A percentile compares a stretch with the other conserved stretches of the same genome.
These are phyloP conservation scores for Trichoderma brevicompactum DNA, from an alignment of 2,329 filamentous ascomycete species.

Conservation along the genomic window DNA sequence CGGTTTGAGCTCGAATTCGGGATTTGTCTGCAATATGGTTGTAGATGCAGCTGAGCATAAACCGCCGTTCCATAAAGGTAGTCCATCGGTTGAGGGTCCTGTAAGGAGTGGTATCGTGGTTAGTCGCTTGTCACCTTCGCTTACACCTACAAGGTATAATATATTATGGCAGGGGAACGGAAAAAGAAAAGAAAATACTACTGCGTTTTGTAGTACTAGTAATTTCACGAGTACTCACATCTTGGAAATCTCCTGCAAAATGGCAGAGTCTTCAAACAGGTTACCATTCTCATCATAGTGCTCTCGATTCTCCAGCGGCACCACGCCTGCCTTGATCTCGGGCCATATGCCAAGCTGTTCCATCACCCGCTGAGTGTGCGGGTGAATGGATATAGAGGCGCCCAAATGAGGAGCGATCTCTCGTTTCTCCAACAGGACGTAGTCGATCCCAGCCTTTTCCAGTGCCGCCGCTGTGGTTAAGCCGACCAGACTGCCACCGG, in stretches of 20 bases:
- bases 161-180: background rate
- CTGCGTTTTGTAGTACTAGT: background rate
- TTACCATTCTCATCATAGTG: conserved; percentile 20
- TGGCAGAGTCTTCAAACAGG: conserved; percentile 12
- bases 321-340: background rate
- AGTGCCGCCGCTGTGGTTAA: conserved; percentile 38
- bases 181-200: background rate
- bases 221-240: conserved; percentile 8
- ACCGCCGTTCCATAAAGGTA: conserved; percentile 18
- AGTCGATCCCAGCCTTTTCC: conserved; percentile 38
- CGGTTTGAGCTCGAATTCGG: conserved; percentile 2
- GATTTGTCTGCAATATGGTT: conserved; percentile 22
- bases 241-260: conserved; percentile 16
- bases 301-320: conserved; percentile 5
- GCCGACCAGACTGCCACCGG: conserved; percentile 44
- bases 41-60: conserved; percentile 18
- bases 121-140: conserved; percentile 5
- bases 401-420: conserved; percentile 38
- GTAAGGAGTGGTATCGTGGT: background rate
- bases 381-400: conserved; percentile 41
- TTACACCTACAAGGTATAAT: background rate
- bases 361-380: conserved; percentile 38
- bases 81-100: conserved; percentile 18
- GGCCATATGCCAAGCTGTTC: conserved; percentile 39
- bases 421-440: conserved; percentile 39